Base-by-base conservation (phyloP, 2,329 filamentous ascomycete species). In the Cladosporium sp. region DNA sequence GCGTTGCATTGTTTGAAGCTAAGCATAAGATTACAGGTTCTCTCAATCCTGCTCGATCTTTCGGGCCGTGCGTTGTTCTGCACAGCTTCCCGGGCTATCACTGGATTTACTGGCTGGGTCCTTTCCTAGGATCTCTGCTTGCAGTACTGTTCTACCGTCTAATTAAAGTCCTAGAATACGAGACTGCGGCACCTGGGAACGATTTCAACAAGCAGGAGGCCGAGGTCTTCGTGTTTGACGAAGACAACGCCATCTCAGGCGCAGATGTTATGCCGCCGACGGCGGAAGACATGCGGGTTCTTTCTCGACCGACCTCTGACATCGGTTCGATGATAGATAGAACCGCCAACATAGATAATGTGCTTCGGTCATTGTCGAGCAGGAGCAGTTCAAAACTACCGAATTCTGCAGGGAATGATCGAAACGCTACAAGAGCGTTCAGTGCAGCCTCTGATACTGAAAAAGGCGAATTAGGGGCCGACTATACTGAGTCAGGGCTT, bases 81-180 rank as follows among this genome's bases (percentile, higher is more conserved):
- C 69, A 71, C 49, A 73, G 63, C 10, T 84, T 83, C 69, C 75
- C 79, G 5, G 69, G 73, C 52, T 78, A 82, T 66, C 82, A 84
- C 70, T 84, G 81, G 81, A 81, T 84, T 65, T 84, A 84, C 72
- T 84, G 82, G 82, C 65, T 83, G 55, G 82, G 82, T 0, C 82
- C 82, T 5, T 67, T 77, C 6, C 74, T 84, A 5, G 82, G 82
- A 21, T 72, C 81, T 3, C 64, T 82, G 14, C 65, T 83, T 2
- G 81, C 82, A 14, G 81, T 81, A 2, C 69, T 77, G n/a, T 82
- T 84, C 70, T 84, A 84, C 72, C 78, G 79, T 33, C 72, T 83
- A 66, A 77, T 84, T 73, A 84, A 83, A 70, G 64, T 76, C 23
- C 76, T 83, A 33, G 81, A 83, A 70, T 84, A 83, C 69, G 81